phyloP scores from a whole-genome alignment of 2,329 filamentous ascomycete genomes.

The Hypoxylon sp. region DNA sequence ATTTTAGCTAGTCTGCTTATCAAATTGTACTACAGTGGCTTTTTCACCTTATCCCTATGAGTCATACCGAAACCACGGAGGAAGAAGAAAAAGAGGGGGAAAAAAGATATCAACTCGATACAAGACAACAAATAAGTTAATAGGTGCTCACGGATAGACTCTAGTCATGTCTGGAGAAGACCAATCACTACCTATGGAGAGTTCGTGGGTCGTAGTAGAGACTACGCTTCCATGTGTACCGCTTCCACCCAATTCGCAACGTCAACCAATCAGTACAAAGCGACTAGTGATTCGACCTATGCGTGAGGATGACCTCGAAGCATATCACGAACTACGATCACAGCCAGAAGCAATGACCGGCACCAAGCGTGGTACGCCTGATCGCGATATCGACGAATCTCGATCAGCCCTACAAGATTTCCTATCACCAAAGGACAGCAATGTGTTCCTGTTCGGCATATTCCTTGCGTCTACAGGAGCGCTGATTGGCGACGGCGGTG shows the following conservation, averaged over 20 bases:
- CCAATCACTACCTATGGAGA: constrained; percentile 20
- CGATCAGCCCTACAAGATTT: constrained; percentile 39
- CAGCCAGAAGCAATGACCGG: constrained; percentile 50
- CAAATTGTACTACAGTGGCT: constrained; percentile 2
- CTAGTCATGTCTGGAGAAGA: neutral
- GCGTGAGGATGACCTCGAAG: constrained; percentile 41
- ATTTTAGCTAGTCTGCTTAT: constrained; percentile 5
- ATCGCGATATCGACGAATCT: constrained; percentile 46
- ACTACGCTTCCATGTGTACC: constrained; percentile 49
- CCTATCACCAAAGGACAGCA: constrained; percentile 32
- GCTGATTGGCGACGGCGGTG: constrained; percentile 53
- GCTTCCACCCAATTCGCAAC: constrained; percentile 42
- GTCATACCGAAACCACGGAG: constrained; percentile 5
- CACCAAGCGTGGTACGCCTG: constrained; percentile 44
- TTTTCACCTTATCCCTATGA: constrained; percentile 9
- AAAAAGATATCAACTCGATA: neutral
- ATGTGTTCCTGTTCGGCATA: constrained; percentile 47
- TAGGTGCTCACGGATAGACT: neutral
- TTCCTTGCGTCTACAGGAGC: constrained; percentile 50
- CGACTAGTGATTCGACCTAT: constrained; percentile 50
- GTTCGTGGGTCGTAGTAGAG: constrained; percentile 33
- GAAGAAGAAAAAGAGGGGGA: neutral
- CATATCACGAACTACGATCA: constrained; percentile 43
- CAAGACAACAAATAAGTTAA: neutral
- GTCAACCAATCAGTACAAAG: constrained; percentile 45